These are phyloP conservation scores for Alternaria sp. DNA, from an alignment of 2,329 filamentous ascomycete genomes.

Conservation along the genomic window DNA sequence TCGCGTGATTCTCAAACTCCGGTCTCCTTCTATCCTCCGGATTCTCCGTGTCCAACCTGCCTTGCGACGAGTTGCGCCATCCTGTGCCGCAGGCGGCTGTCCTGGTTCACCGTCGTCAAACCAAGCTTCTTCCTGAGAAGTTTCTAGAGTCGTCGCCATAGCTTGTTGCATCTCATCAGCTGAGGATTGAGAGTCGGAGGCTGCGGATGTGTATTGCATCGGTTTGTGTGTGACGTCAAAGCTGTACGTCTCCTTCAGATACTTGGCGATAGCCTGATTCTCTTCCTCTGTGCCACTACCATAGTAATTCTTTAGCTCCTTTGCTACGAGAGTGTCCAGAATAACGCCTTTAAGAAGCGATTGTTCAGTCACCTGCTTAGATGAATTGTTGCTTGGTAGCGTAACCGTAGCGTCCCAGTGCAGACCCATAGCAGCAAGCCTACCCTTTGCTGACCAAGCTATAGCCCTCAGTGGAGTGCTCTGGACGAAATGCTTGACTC, in stretches of 20 bases:
- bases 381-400: conserved; percentile 7
- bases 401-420: conserved; percentile 19
- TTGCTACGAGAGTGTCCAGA: conserved; percentile 30
- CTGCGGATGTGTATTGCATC: conserved; percentile 4
- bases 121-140: neutral
- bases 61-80: neutral
- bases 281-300: conserved; percentile 30
- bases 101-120: neutral
- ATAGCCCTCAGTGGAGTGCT: conserved; percentile 30
- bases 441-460: conserved; percentile 29
- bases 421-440: conserved; percentile 38
- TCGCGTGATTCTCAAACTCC: neutral
- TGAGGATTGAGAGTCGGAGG: conserved; percentile 18
- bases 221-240: conserved; percentile 23
- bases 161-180: conserved; percentile 21
- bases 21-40: neutral
- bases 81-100: neutral
- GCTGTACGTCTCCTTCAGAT: conserved; percentile 25
- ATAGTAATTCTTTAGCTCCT: conserved; percentile 31
- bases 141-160: conserved; percentile 10
- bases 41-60: neutral
- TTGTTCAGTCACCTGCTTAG: conserved; percentile 6
- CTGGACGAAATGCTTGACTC: conserved; percentile 30
- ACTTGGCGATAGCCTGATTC: conserved; percentile 29
- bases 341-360: conserved; percentile 19